Conservation (phyloP, 202 grass and related monocot genomes). For the Miscanthus sacchariflorus region DNA sequence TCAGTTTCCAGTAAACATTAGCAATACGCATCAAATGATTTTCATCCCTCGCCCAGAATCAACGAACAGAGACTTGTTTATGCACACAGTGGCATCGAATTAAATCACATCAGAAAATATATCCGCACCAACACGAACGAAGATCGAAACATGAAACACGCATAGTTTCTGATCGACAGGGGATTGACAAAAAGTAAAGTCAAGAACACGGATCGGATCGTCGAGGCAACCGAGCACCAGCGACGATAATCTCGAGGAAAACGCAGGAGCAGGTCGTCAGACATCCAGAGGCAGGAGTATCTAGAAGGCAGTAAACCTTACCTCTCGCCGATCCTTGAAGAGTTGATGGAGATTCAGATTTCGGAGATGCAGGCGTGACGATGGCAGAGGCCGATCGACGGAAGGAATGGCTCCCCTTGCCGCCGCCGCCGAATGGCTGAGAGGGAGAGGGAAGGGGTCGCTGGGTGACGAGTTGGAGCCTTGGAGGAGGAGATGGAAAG, state of each 20-base stretch:
- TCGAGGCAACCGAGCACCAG: not conserved
- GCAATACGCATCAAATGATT: not conserved
- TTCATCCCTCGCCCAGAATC: not conserved
- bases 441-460: not conserved
- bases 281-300: not conserved
- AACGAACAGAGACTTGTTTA: not conserved
- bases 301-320: not conserved
- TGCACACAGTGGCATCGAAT: not conserved
- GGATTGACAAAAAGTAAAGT: no score
- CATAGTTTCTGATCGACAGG: not conserved
- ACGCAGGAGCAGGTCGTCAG: not conserved
- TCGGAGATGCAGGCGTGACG: not conserved
- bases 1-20: constrained; percentile 11
- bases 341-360: not conserved
- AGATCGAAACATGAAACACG: not conserved
- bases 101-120: not conserved
- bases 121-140: not conserved
- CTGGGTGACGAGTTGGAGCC: constrained; percentile 17
- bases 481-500: not conserved
- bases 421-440: not conserved
- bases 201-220: constrained; percentile 26
- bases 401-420: not conserved
- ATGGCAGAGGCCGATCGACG: not conserved
- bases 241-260: not conserved
- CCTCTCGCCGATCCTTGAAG: constrained; percentile 4